Evolutionary conservation across 2,329 filamentous ascomycete genomes (phyloP), one percentile per base, ranked within the genome.

Genomic region (Sporothrix schenckii): DNA sequence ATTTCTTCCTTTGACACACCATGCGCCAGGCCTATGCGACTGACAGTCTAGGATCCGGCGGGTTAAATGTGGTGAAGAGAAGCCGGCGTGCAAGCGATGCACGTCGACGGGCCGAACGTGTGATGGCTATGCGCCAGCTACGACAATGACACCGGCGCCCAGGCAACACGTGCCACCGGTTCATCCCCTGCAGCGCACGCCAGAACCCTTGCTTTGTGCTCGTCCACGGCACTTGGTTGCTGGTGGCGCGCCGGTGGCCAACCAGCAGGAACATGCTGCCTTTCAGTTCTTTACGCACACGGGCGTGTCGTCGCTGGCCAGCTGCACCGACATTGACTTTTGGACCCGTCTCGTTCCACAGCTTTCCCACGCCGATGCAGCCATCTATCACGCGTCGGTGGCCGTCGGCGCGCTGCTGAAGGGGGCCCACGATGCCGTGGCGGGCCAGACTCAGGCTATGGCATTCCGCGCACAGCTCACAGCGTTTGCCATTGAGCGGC

Each of bases 271-370:
- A 30, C 30, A 61, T 19, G 10, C n/a, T 7, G 54, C 44, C 4
- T 69, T 69, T n/a, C 56, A 69, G 41, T 69, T 60, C 49, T 69
- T 69, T 41, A 34, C 39, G 1, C 30, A 54, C 3, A 44, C 53
- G 3, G 56, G 68, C 14, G 49, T 47, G 27, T 54, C 47, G 6
- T 53, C 49, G 2, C 21, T 69, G 44, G 68, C 68, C 1, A 58
- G 68, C 6, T 50, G 13, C 39, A 63, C 39, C 6, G 68, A 69
- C 16, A 30, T 69, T 19, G 68, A 53, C 19, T 65, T 65, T 16
- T 69, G 68, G 68, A 53, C 68, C 4, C 68, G 56, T 6, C 56
- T 69, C 19, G 49, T 69, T 10, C 68, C 68, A 2, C 68, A 69
- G 34, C 39, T 14, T 27, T 49, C 56, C 6, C 54, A 69, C 6